phyloP scores from a whole-genome alignment of 208 protist genomes.

The Acanthamoeba sp. region DNA sequence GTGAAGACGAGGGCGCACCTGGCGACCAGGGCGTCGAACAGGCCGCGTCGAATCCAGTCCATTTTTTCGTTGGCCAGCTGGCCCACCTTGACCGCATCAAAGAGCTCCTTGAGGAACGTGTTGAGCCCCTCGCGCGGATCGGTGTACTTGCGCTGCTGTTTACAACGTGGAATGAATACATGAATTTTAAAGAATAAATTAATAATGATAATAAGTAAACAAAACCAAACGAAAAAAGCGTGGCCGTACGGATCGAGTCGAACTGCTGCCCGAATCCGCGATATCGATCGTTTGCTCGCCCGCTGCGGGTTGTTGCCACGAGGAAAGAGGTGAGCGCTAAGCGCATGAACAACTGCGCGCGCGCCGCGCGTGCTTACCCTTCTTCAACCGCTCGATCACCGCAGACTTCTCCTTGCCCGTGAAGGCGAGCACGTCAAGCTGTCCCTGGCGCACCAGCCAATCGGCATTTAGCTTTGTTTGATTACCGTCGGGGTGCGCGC shows the following conservation, averaged over 20 bases:
- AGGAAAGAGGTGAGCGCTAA: not conserved
- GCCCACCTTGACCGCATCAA: slow-evolving; percentile 63
- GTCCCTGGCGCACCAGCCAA: not conserved
- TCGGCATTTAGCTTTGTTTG: not conserved
- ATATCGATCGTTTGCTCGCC: slow-evolving; percentile 25
- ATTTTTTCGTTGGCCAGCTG: slow-evolving; percentile 71
- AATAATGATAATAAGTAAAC: not conserved
- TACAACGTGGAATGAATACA: not conserved
- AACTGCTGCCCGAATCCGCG: slow-evolving; percentile 29
- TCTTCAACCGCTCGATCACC: slow-evolving; percentile 55
- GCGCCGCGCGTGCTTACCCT: not conserved
- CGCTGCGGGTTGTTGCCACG: not conserved
- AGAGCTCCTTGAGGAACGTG: slow-evolving; percentile 65
- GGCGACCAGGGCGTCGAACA: slow-evolving; percentile 63
- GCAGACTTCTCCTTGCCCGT: slow-evolving; percentile 58
- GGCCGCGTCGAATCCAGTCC: slow-evolving; percentile 65
- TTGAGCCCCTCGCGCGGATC: slow-evolving; percentile 55
- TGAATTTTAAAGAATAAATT: not conserved
- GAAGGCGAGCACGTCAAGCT: slow-evolving; percentile 39
- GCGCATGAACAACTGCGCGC: too few relatives aligned
- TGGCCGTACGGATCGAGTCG: not conserved
- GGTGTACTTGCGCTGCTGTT: slow-evolving; percentile 39
- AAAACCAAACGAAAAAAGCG: not conserved
- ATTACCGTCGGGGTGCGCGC: too few relatives aligned
- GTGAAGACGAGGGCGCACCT: not conserved